Base-by-base conservation (phyloP, 345 rosid species). In the Citrus hindsii region DNA sequence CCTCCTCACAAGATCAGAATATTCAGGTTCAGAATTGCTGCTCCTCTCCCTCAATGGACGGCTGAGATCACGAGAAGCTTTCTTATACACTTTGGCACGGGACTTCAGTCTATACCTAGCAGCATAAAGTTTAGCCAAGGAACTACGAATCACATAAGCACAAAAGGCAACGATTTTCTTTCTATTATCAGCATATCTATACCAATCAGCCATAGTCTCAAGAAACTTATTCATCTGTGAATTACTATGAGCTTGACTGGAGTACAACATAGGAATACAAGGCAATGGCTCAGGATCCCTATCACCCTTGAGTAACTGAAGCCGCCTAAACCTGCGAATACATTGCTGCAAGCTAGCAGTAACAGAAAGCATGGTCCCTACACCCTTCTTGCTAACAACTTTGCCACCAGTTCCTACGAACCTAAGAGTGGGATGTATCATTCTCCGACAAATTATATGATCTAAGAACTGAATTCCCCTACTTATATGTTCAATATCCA, bases 131-230 rank as follows among this genome's bases (percentile, higher is more conserved):
- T 94, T 96, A 78, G 98, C 99, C 81, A 96, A 80, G 27, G 99
- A 96, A 84, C 98, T 92, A 79, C 98, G 90, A 69, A 96, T 89
- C 32, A 96, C 92, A 77, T 96, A 94, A 40, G 97, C 98, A 88
- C 99, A 94, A 90, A 96, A 96, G 5, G 94, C 97, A 75, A 96
- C 93, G 67, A 92, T 90, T 84, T 94, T 96, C 87, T 92, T 96
- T 69, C 97, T 87, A 53, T 96, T 96, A 81, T 96, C 99, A 38
- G 98, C 98, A 79, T 88, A 96, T 79, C 85, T 87, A 71, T 94
- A 96, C 97, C 99, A 96, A 80, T 96, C 98, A 80, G 99, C 99
- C 93, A 94, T 87, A 68, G 98, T 92, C 86, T 94, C 98, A 62
- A 96, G 97, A 83, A 94, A 91, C 86, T 94, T 96, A 80, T 96